Conservation (phyloP, 805 yeast genomes). For the Metschnikowia chrysomelidarum region DNA sequence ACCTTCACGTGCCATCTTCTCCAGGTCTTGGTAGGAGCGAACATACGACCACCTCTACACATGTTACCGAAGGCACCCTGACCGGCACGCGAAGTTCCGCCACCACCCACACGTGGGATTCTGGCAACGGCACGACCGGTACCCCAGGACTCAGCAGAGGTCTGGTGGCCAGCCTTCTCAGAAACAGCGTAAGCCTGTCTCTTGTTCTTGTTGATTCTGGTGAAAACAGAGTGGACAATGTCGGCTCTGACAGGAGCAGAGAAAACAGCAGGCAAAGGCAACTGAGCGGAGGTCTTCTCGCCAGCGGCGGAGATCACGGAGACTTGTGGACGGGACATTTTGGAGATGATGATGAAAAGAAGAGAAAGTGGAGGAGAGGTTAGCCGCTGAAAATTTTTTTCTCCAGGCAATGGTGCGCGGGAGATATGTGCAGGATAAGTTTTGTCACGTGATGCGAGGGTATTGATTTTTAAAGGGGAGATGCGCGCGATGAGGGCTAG, state of each 20-base stretch:
- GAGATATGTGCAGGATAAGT: conserved; percentile 1
- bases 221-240: conserved; percentile 97
- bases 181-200: conserved; percentile 99
- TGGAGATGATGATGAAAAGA: conserved; percentile 14
- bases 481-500: too few relatives aligned
- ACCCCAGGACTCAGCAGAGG: conserved; percentile 99
- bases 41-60: conserved; percentile 99
- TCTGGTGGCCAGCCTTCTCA: conserved; percentile 99
- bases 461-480: too few relatives aligned
- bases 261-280: conserved; percentile 98
- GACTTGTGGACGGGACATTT: conserved; percentile 83
- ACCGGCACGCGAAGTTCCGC: conserved; percentile 99
- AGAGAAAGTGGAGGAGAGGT: conserved; percentile 3
- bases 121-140: conserved; percentile 99
- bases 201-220: conserved; percentile 99
- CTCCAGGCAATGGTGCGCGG: conserved; percentile 1
- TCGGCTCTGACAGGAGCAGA: conserved; percentile 99
- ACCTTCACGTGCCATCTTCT: conserved; percentile 99
- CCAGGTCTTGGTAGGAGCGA: conserved; percentile 99
- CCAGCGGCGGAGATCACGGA: conserved; percentile 89
- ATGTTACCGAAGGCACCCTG: conserved; percentile 99
- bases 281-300: conserved; percentile 76
- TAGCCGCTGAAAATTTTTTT: conserved; percentile 2
- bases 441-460: too few relatives aligned
- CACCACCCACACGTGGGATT: conserved; percentile 99